Evolutionary conservation across 495 filamentous ascomycete species (phyloP).

Genomic region (Penicillium longicatenatum): DNA sequence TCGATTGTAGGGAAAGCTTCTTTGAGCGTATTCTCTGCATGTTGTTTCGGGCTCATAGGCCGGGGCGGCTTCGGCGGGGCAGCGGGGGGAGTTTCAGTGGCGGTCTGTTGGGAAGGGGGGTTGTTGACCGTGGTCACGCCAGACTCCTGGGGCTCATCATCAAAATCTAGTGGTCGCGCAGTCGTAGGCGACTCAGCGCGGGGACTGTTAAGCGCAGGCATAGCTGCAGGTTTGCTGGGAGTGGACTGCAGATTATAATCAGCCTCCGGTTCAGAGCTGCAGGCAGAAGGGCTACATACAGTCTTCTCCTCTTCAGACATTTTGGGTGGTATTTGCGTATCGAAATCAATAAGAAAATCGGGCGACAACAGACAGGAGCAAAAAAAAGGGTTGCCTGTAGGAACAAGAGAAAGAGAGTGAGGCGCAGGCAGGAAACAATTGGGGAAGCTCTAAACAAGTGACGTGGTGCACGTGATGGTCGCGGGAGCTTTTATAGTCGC

Average conservation of each 20-base stretch:
- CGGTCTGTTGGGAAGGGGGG: conserved; percentile 26
- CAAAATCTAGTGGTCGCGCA: conserved; percentile 78
- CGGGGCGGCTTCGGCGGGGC: conserved; percentile 87
- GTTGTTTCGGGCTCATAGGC: conserved; percentile 75
- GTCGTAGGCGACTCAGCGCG: conserved; percentile 83
- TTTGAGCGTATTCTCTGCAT: conserved; percentile 84
- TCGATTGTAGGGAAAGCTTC: conserved; percentile 94
- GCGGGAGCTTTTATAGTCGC: conserved; percentile 26
- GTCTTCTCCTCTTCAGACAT: conserved; percentile 47
- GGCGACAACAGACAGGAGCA: not conserved
- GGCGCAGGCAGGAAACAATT: conserved; percentile 25
- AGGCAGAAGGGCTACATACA: conserved; percentile 28
- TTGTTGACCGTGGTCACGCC: conserved; percentile 43
- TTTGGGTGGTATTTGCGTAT: conserved; percentile 9
- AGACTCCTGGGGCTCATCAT: conserved; percentile 79
- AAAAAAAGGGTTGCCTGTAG: conserved; percentile 26
- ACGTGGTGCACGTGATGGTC: conserved; percentile 42
- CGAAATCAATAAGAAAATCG: not conserved
- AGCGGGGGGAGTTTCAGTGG: conserved; percentile 56
- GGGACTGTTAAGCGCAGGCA: conserved; percentile 33
- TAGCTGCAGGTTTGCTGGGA: conserved; percentile 35
- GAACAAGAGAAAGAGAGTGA: conserved; percentile 27
- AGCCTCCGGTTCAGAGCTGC: conserved; percentile 19
- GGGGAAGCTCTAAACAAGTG: conserved; percentile 42
- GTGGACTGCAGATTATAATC: conserved; percentile 31